Conservation (phyloP, 768 basidiomycete species). For the Lactifluus subvellereus region DNA sequence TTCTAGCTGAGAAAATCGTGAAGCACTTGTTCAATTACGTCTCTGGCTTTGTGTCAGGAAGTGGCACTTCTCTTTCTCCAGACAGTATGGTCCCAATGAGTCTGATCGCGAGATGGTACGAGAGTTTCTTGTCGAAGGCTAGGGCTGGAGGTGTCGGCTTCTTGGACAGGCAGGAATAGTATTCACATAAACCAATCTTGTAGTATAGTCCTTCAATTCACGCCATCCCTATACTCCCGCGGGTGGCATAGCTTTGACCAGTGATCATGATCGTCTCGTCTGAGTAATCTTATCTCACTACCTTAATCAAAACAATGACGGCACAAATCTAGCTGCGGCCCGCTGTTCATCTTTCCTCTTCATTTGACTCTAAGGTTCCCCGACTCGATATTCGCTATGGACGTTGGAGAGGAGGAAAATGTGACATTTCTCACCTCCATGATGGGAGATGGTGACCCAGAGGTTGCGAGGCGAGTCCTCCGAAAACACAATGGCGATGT, state of each 20-base stretch:
- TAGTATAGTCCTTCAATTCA: neutral
- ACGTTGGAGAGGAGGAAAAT: conserved; percentile 29
- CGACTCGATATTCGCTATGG: conserved; percentile 2
- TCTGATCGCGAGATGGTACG: conserved; percentile 65
- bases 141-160: conserved; percentile 54
- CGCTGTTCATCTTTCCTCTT: neutral
- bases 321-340: neutral
- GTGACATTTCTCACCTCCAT: conserved; percentile 34
- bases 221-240: too few relatives aligned
- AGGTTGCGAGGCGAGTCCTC: conserved; percentile 49
- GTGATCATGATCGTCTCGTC: too few relatives aligned
- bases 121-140: conserved; percentile 55
- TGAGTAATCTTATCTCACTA: conserved; percentile 13
- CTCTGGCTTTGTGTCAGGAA: conserved; percentile 47
- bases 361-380: neutral
- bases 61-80: conserved; percentile 39
- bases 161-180: conserved; percentile 41
- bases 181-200: neutral
- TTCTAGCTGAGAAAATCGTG: conserved; percentile 62
- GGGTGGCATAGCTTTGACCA: too few relatives aligned
- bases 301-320: neutral
- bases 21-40: conserved; percentile 74
- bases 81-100: conserved; percentile 57
- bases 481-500: conserved; percentile 53
- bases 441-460: conserved; percentile 41